Percentiles rank a stretch among this genome's conserved stretches.
Evolutionary conservation across 75 land plant species (phyloP).

Genomic region (Cunninghamia lanceolata): DNA sequence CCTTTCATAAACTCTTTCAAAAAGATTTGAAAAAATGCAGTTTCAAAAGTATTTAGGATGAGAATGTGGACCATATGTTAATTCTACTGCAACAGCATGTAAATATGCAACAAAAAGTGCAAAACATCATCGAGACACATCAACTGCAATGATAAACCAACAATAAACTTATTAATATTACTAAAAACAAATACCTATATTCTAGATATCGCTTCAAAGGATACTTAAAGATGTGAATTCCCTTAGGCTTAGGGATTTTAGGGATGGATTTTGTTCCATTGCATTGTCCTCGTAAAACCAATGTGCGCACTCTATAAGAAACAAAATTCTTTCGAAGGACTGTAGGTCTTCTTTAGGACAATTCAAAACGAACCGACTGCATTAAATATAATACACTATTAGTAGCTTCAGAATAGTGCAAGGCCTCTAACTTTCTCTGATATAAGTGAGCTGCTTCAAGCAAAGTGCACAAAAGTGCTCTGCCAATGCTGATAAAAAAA

Average conservation of each 20-base stretch:
- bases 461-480: background rate
- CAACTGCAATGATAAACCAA: slow-evolving; percentile 2
- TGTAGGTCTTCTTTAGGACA: slow-evolving; percentile 97
- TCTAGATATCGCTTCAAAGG: slow-evolving; percentile 9
- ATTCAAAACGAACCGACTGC: slow-evolving; percentile 96
- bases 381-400: slow-evolving; percentile 6
- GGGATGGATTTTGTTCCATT: slow-evolving; percentile 79
- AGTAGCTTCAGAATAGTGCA: slow-evolving; percentile 6
- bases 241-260: slow-evolving; percentile 81
- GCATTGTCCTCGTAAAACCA: slow-evolving; percentile 99
- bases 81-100: background rate
- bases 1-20: background rate
- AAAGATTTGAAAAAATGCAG: background rate
- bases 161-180: background rate
- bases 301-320: slow-evolving; percentile 97
- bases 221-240: slow-evolving; percentile 94
- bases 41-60: background rate
- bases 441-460: background rate
- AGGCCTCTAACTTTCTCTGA: background rate
- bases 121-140: background rate
- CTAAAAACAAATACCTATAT: background rate
- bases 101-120: background rate
- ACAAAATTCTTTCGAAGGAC: slow-evolving; percentile 93
- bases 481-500: too few species aligned
- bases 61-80: background rate